Evolutionary conservation across 2,329 filamentous ascomycete genomes (phyloP), one percentile per base, ranked within the genome.

Genomic region (Pleomassaria siparia): DNA sequence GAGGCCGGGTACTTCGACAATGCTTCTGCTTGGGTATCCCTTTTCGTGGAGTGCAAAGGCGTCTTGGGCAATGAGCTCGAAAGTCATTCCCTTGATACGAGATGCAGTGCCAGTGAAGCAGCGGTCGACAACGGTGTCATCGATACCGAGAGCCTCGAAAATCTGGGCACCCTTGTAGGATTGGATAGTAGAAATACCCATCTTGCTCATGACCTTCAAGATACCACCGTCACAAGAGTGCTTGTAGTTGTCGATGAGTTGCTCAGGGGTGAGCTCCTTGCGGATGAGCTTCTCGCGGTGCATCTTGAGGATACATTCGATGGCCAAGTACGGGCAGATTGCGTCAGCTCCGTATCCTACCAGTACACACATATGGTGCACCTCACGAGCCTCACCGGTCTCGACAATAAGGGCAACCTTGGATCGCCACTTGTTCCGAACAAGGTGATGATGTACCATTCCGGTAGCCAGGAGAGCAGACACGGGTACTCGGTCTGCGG

Each of bases 101-200:
- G 91, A 95, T 7, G 92, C 91, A 46, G 92, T 97, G 54, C 92
- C 92, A 64, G 86, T 87, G 76, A 97, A 97, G 80, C 91, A 96
- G 59, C 89, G 86, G 69, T 97, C 91, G 44, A 97, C 89, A 39
- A 97, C 91, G 16, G 81, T 80, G 70, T 96, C 91, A 64, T 96
- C 91, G 26, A 96, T 85, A 74, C 92, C 92, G 35, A 97, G 86
- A 40, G 91, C 91, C 71, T 97, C 92, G 60, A 96, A 97, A 56
- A 97, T 97, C 76, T 97, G 92, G 46, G 92, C 92, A 67, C 92
- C 92, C 79, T 97, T 97, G 80, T 97, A 97, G 59, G 88, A 92
- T 66, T 92, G 90, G 37, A 97, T 79, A 25, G 92, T 97, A 6
- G 92, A 96, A 56, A 97, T 97, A 77, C 92, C 92, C 92, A 97